Evolutionary conservation across 306 rosid species (phyloP), one percentile per base, ranked within the genome.

Genomic region (Chamaecrista fasciculata): DNA sequence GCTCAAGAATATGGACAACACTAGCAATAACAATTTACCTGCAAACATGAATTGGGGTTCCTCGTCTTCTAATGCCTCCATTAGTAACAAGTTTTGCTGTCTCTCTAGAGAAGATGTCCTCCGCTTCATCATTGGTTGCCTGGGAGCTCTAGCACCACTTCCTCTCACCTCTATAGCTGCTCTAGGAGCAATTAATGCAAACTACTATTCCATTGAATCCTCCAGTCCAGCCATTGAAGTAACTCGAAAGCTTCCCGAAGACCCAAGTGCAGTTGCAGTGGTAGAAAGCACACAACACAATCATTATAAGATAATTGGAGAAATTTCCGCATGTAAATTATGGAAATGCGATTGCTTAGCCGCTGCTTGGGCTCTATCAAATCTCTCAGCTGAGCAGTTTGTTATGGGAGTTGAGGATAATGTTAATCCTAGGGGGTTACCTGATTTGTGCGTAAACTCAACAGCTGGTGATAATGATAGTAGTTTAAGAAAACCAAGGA

Each of bases 371-470:
- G 99, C 96, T 25, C 70, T 95, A 43, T 90, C 95, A 39, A 91
- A 91, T 79, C 86, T 91, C 73, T 84, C 96, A 1, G 92, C 96
- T 1, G 99, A 95, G 25, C 97, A 95, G 79, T 91, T 95, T 69
- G 99, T 95, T 29, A 91, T 91, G 99, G 99, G 99, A 70, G 96
- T 87, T 19, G 99, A 95, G 82, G 99, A 95, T 72, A 86, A 84
- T 57, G 89, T 75, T 42, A 24, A 81, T 48, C 61, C 92, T 28
- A 77, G 88, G 56, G 40, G 82, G 12, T 67, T 62, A 6, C 87
- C 82, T 0, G 86, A 76, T 24, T 77, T 85, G 60, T 14, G 76
- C 26, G 20, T 73, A 5, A 82, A 80, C 34, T 64, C 81, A 56
- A 62, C 66, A 26, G 43, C 23, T 14, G 92, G 87, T 15, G 74